phyloP scores from a whole-genome alignment of 352 stramenopile species.

The Globisporangium heterothallicum region DNA sequence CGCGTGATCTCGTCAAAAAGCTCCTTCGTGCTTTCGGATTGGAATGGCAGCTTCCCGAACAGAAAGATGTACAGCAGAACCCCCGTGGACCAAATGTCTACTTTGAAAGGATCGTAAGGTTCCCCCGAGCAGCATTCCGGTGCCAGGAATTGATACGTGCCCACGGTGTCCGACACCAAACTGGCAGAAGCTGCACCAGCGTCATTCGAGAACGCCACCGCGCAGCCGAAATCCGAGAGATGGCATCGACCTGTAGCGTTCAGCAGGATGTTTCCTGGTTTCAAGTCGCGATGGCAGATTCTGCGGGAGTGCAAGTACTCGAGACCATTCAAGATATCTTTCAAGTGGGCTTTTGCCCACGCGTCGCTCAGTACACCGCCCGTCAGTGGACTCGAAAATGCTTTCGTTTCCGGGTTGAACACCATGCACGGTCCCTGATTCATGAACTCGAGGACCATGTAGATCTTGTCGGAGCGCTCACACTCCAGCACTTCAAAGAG shows the following conservation, averaged over 20 bases:
- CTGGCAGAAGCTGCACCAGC: background rate
- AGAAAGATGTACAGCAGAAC: slow-evolving; percentile 85
- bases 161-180: slow-evolving; percentile 71
- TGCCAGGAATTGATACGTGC: slow-evolving; percentile 88
- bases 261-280: slow-evolving; percentile 87
- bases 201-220: slow-evolving; percentile 24
- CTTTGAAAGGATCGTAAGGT: slow-evolving; percentile 76
- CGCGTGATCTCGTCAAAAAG: slow-evolving; percentile 74
- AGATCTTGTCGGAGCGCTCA: slow-evolving; percentile 71
- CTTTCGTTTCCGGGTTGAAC: slow-evolving; percentile 57
- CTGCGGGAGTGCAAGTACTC: slow-evolving; percentile 68
- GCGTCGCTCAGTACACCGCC: slow-evolving; percentile 47
- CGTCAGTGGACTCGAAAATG: slow-evolving; percentile 67
- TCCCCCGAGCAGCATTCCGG: slow-evolving; percentile 86
- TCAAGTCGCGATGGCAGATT: slow-evolving; percentile 88
- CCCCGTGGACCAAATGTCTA: slow-evolving; percentile 83
- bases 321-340: slow-evolving; percentile 74
- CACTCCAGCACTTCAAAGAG: slow-evolving; percentile 89
- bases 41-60: slow-evolving; percentile 78
- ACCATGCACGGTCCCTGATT: slow-evolving; percentile 72
- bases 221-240: slow-evolving; percentile 87
- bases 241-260: slow-evolving; percentile 76
- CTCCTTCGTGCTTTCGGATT: slow-evolving; percentile 58
- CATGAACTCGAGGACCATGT: slow-evolving; percentile 88
- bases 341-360: slow-evolving; percentile 54